Evolutionary conservation across 164 flowering plant genomes (phyloP).

Genomic region (Amborella trichopoda): DNA sequence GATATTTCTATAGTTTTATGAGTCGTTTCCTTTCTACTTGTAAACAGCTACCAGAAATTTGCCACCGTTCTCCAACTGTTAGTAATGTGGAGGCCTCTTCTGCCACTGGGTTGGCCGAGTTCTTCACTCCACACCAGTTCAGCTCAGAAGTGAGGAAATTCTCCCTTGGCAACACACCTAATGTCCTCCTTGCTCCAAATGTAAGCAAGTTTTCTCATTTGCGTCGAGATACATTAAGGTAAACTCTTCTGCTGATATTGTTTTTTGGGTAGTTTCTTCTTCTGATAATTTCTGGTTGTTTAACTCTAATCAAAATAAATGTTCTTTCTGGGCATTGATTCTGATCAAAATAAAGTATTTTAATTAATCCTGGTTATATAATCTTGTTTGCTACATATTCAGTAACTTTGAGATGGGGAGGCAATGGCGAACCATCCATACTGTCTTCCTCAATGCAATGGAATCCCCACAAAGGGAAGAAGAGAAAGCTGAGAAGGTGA

Average conservation of each 20-base stretch:
- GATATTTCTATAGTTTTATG: background rate
- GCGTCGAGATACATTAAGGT: constrained; percentile 25
- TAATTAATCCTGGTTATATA: background rate
- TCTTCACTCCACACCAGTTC: constrained; percentile 16
- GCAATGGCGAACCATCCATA: constrained; percentile 52
- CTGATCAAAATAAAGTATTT: background rate
- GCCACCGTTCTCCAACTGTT: constrained; percentile 7
- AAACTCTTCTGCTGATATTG: background rate
- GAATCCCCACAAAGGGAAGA: constrained; percentile 29
- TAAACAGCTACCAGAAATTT: constrained; percentile 6
- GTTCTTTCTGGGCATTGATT: background rate
- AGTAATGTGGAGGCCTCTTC: constrained; percentile 10
- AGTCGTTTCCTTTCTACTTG: constrained; percentile 1
- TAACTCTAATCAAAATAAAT: background rate
- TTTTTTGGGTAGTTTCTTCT: too few relatives aligned
- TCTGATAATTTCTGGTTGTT: too few relatives aligned
- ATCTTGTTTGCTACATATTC: constrained; percentile 6
- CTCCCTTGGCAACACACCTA: constrained; percentile 14
- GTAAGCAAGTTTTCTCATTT: constrained; percentile 17
- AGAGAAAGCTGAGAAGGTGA: constrained; percentile 11
- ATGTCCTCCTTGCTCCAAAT: constrained; percentile 12
- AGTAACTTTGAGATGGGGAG: constrained; percentile 26
- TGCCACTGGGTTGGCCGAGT: constrained; percentile 6
- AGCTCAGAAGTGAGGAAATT: constrained; percentile 6
- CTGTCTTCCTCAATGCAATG: constrained; percentile 35